These are phyloP conservation scores for Alternaria sp. DNA, from an alignment of 2,329 filamentous ascomycete genomes.

Conservation along the genomic window DNA sequence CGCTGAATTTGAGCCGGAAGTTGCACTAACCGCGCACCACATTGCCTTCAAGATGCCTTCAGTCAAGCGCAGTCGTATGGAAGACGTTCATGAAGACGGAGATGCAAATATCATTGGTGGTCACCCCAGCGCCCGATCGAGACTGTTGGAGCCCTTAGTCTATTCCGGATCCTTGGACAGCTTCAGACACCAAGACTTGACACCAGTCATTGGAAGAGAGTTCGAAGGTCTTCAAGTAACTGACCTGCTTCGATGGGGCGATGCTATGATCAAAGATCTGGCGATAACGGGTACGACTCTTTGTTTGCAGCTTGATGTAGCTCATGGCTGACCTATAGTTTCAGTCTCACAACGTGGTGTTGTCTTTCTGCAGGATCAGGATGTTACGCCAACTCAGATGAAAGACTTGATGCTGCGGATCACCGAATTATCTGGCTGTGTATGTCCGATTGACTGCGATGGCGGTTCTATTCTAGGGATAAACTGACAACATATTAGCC, in stretches of 20 bases:
- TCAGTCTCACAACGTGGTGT: slow-evolving; percentile 72
- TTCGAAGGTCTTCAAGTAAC: slow-evolving; percentile 48
- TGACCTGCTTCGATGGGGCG: slow-evolving; percentile 41
- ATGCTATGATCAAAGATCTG: slow-evolving; percentile 48
- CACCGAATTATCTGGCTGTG: slow-evolving; percentile 62
- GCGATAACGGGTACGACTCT: slow-evolving; percentile 62
- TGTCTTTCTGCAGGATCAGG: slow-evolving; percentile 72
- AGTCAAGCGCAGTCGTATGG: slow-evolving; percentile 20
- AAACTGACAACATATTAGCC: slow-evolving; percentile 24
- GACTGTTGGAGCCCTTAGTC: slow-evolving; percentile 25
- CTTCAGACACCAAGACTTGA: slow-evolving; percentile 51
- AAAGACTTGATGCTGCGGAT: slow-evolving; percentile 68
- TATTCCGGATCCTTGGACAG: slow-evolving; percentile 34
- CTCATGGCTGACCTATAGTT: background rate
- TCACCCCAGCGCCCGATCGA: slow-evolving; percentile 27
- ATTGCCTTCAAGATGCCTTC: slow-evolving; percentile 26
- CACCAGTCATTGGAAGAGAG: slow-evolving; percentile 59
- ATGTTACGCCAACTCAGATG: slow-evolving; percentile 61
- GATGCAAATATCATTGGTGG: slow-evolving; percentile 26
- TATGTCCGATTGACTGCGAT: slow-evolving; percentile 55
- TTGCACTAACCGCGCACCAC: background rate
- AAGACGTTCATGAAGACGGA: slow-evolving; percentile 7
- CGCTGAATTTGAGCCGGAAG: background rate
- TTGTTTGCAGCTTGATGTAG: background rate
- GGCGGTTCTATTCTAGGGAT: background rate